Percentiles rank a stretch among this genome's conserved stretches.
phyloP scores from a whole-genome alignment of 2,329 filamentous ascomycete species.

The Aspergillus sp. region DNA sequence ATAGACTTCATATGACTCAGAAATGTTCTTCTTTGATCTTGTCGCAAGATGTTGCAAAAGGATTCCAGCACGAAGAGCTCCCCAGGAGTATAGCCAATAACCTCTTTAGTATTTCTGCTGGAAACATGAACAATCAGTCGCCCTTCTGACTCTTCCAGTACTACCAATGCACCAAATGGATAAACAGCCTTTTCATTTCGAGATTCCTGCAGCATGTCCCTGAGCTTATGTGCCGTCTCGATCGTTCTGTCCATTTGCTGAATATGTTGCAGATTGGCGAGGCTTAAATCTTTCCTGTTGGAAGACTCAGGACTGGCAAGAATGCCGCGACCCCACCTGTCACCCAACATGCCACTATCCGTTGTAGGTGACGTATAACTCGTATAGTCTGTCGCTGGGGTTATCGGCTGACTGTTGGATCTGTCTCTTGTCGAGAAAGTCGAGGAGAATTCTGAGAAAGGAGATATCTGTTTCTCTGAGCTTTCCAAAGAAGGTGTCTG shows the following conservation, averaged over 20 bases:
- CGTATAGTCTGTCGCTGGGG: slow-evolving; percentile 1
- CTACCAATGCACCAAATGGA: slow-evolving; percentile 67
- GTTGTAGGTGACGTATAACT: neutral
- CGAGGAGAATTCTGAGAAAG: slow-evolving; percentile 10
- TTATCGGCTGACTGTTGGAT: neutral
- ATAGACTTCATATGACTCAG: slow-evolving; percentile 80
- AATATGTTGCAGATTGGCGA: neutral
- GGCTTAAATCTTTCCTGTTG: neutral
- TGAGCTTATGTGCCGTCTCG: neutral
- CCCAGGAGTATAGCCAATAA: slow-evolving; percentile 68
- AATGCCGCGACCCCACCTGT: neutral
- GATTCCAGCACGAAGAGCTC: slow-evolving; percentile 66
- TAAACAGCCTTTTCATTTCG: slow-evolving; percentile 69
- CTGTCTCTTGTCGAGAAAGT: slow-evolving; percentile 3
- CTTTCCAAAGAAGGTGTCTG: slow-evolving; percentile 20
- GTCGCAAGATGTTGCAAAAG: slow-evolving; percentile 74
- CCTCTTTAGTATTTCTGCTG: slow-evolving; percentile 67
- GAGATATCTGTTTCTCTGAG: slow-evolving; percentile 11
- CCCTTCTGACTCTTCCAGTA: slow-evolving; percentile 60
- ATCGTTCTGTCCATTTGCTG: neutral
- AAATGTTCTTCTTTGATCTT: slow-evolving; percentile 72
- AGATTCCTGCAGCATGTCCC: slow-evolving; percentile 26
- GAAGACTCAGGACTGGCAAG: neutral
- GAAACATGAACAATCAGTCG: slow-evolving; percentile 62
- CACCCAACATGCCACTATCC: neutral